Evolutionary conservation across 1,284 basidiomycete species (phyloP), one percentile per base, ranked within the genome.

Genomic region (Cryptococcus sp.): DNA sequence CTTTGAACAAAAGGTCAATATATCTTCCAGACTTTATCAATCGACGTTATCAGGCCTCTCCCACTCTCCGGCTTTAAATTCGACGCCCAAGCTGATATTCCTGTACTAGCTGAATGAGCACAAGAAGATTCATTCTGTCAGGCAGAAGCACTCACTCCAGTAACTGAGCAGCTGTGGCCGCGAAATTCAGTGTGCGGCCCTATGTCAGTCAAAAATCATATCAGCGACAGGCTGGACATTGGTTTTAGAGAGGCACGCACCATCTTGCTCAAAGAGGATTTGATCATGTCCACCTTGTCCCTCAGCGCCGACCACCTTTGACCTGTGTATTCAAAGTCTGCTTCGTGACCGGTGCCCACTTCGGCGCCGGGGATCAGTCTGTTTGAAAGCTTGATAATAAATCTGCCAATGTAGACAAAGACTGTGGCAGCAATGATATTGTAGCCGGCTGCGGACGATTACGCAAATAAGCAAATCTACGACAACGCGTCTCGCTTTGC

Each of bases 11-110:
- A 34, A n/a, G n/a, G n/a, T n/a, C n/a, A n/a, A n/a, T n/a, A n/a
- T n/a, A 44, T 3, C 41, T 8, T 11, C 5, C 5, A n/a, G 41
- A 44, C 29, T n/a, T 19, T 17, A 19, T 19, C 23, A 56, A 20
- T 49, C 54, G 11, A 64, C 29, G 38, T 62, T 61, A 54, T 66
- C 64, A 16, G 54, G 52, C 25, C 65, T 43, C 23, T 61, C 58
- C 46, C 52, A 67, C 45, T 67, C 65, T 17, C 65, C 65, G n/a
- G 57, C 48, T 43, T 64, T 64, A 44, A 22, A 54, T 3, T 65
- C 65, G n/a, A 47, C 26, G 11, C 64, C 65, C 38, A 57, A 37
- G n/a, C 54, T 45, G 19, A 58, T 52, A 34, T 59, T 63, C 46
- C 64, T 65, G 47, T 15, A 34, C 4, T 38, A 46, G 23, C 43